A percentile compares a stretch with the other conserved stretches of the same genome.
phyloP scores from a whole-genome alignment of 306 rosid species.

The Hylodesmum podocarpum region DNA sequence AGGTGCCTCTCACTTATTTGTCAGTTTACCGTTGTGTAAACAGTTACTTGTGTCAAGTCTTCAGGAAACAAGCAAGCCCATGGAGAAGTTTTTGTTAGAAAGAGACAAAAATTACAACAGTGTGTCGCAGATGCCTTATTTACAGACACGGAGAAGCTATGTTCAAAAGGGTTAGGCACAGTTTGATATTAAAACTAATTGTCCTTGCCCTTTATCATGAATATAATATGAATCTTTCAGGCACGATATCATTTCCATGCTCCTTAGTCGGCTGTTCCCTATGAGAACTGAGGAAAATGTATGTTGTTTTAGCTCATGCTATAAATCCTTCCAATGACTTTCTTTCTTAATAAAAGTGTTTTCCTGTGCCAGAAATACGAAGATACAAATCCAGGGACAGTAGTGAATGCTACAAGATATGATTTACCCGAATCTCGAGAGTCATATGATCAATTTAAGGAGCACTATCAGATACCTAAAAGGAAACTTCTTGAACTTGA shows the following conservation, averaged over 20 bases:
- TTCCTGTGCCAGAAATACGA: conserved; percentile 41
- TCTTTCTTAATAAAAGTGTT: conserved; percentile 15
- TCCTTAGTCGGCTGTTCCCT: conserved; percentile 70
- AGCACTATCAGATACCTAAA: conserved; percentile 35
- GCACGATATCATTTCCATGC: conserved; percentile 55
- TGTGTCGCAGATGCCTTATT: conserved; percentile 50
- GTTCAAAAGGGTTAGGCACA: conserved; percentile 63
- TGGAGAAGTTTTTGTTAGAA: conserved; percentile 53
- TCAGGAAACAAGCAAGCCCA: conserved; percentile 43
- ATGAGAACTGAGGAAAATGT: conserved; percentile 46
- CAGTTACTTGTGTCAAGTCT: conserved; percentile 25
- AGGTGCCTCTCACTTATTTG: conserved; percentile 17
- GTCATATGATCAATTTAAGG: conserved; percentile 42
- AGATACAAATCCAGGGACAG: conserved; percentile 23
- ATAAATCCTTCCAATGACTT: not conserved
- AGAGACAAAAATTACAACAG: conserved; percentile 69
- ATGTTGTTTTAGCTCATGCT: conserved; percentile 35
- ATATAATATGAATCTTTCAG: conserved; percentile 47
- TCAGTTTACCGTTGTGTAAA: conserved; percentile 17
- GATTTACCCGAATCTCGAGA: conserved; percentile 37
- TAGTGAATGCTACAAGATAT: conserved; percentile 35
- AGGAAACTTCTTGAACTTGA: conserved; percentile 42
- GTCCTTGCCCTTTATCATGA: conserved; percentile 21
- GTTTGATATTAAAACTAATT: conserved; percentile 10
- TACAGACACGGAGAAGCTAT: conserved; percentile 47